A percentile compares a stretch with the other conserved stretches of the same genome.
Conservation (phyloP, 805 yeast species). For the Candida hispaniensis region DNA sequence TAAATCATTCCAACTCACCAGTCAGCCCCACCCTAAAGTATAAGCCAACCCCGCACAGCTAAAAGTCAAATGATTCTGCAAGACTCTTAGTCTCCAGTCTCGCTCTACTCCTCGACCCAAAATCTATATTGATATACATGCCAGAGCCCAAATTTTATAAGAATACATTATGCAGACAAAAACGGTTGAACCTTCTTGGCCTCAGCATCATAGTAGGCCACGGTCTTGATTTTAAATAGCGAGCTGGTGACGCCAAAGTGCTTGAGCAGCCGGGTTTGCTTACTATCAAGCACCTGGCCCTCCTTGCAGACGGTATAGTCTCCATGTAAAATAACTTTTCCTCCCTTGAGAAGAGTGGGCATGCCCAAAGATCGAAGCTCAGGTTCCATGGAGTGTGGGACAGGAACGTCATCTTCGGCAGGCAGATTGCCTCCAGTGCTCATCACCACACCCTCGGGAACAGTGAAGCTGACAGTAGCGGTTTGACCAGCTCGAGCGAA, state of each 20-base stretch:
- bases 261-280: constrained; percentile 83
- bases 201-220: constrained; percentile 58
- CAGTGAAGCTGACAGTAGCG: constrained; percentile 70
- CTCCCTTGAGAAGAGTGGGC: constrained; percentile 83
- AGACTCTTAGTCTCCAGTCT: too few species aligned
- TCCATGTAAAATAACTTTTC: constrained; percentile 68
- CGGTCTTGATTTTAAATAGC: constrained; percentile 70
- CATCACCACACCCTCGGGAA: constrained; percentile 86
- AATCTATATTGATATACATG: not conserved
- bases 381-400: constrained; percentile 92
- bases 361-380: constrained; percentile 82
- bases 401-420: constrained; percentile 86
- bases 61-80: too few species aligned
- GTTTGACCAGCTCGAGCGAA: constrained; percentile 81
- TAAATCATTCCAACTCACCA: too few species aligned
- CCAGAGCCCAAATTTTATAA: not conserved
- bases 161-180: constrained; percentile 15
- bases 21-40: too few species aligned
- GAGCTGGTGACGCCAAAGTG: constrained; percentile 94
- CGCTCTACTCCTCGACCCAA: too few species aligned
- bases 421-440: constrained; percentile 93
- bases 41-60: too few species aligned
- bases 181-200: constrained; percentile 35
- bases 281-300: constrained; percentile 76
- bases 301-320: constrained; percentile 71